phyloP scores from a whole-genome alignment of 208 protist species.

The Leishmania braziliensis region DNA sequence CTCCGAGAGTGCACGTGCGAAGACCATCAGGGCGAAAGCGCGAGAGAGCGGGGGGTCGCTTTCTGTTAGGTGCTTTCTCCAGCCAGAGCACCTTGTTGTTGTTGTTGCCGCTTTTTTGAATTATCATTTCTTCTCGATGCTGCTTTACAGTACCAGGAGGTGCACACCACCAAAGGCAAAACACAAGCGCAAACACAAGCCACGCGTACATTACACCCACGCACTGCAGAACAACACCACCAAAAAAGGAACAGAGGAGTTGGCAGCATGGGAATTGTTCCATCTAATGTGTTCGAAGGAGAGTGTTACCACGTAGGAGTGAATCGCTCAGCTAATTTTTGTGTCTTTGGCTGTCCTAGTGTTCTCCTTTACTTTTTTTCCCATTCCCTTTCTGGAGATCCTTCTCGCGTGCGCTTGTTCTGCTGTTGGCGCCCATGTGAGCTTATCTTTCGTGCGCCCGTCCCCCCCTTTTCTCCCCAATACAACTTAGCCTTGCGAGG shows the following conservation, averaged over 20 bases:
- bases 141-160: conserved; percentile 1
- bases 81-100: not conserved
- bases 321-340: not conserved
- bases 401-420: not conserved
- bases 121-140: not conserved
- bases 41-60: not conserved
- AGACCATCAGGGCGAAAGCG: not conserved
- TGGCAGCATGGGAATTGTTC: not conserved
- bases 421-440: not conserved
- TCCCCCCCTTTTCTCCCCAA: not conserved
- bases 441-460: not conserved
- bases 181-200: not conserved
- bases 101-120: not conserved
- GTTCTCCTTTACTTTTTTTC: not conserved
- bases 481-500: not conserved
- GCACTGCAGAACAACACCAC: not conserved
- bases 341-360: not conserved
- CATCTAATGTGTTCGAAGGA: too few relatives aligned
- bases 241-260: not conserved
- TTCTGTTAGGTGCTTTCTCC: not conserved
- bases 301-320: not conserved
- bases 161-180: not conserved
- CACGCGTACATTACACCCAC: not conserved
- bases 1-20: not conserved
- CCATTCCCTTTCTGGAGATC: not conserved